Evolutionary conservation across 169 alveolate genomes (phyloP).

Genomic region (Plasmodium sp.): DNA sequence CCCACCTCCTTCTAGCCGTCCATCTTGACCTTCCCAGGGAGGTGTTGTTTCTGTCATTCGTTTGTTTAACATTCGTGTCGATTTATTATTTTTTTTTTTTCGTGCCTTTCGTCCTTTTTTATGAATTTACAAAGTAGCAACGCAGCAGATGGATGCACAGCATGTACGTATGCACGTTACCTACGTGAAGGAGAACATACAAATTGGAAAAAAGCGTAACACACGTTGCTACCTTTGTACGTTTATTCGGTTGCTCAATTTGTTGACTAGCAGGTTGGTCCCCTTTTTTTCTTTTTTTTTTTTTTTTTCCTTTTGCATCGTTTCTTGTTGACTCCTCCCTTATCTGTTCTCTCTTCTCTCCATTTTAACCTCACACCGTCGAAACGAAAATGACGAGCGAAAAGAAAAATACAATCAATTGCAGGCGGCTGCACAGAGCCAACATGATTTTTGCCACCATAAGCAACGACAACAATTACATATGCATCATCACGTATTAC

Average conservation of each 20-base stretch:
- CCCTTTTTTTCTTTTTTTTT: background rate
- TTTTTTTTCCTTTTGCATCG: background rate
- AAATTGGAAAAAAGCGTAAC: background rate
- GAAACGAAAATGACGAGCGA: conserved; percentile 5
- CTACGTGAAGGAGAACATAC: background rate
- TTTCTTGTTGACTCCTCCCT: background rate
- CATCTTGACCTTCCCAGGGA: background rate
- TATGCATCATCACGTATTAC: conserved; percentile 54
- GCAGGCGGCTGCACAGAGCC: conserved; percentile 52
- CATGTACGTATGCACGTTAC: background rate
- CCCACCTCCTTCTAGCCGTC: background rate
- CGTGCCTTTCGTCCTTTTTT: background rate
- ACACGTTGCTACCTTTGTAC: background rate
- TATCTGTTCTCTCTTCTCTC: background rate
- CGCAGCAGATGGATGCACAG: background rate
- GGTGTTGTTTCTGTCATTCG: conserved; percentile 26
- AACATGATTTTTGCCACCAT: conserved; percentile 66
- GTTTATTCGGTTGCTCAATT: background rate
- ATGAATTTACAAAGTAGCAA: background rate
- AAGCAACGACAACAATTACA: conserved; percentile 48
- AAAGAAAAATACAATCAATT: conserved; percentile 19
- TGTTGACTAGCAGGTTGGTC: background rate
- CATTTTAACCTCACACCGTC: background rate
- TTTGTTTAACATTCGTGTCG: background rate
- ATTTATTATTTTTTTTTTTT: conserved; percentile 1